phyloP scores from a whole-genome alignment of 352 stramenopile species.

The Phytophthora tentaculata region DNA sequence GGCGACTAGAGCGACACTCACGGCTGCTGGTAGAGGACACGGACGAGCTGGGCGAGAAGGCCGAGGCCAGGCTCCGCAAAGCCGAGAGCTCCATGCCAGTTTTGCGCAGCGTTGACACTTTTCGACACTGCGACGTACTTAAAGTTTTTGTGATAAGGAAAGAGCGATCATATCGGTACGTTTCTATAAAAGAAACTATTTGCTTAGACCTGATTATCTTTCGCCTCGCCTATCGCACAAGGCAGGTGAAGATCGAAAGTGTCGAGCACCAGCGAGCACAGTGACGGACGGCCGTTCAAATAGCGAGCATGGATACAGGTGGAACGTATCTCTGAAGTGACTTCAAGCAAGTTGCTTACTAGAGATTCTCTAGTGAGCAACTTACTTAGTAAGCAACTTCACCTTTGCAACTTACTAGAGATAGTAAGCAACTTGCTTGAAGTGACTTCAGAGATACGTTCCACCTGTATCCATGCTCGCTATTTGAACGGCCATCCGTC shows the following conservation, averaged over 20 bases:
- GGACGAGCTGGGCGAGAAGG: conserved; percentile 32
- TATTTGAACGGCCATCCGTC: neutral
- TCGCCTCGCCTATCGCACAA: conserved; percentile 6
- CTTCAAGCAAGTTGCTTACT: neutral
- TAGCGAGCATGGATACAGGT: conserved; percentile 11
- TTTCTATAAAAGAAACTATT: neutral
- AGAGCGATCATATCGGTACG: conserved; percentile 4
- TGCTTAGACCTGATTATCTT: neutral
- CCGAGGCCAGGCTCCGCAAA: conserved; percentile 9
- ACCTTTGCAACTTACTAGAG: too few species aligned
- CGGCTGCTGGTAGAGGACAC: conserved; percentile 31
- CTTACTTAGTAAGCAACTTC: too few species aligned
- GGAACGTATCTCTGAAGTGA: neutral
- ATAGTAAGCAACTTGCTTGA: too few species aligned
- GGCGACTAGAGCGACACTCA: conserved; percentile 13
- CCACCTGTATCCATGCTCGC: conserved; percentile 10
- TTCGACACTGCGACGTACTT: conserved; percentile 36
- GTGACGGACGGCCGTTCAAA: neutral
- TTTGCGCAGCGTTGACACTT: conserved; percentile 12
- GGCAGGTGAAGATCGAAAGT: neutral
- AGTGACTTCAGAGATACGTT: neutral
- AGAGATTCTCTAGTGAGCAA: too few species aligned
- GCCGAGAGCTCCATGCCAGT: conserved; percentile 22
- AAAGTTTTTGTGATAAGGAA: neutral
- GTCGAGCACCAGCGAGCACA: neutral